phyloP scores from a whole-genome alignment of 2,329 filamentous ascomycete genomes.

The Sphaerulina populicola region DNA sequence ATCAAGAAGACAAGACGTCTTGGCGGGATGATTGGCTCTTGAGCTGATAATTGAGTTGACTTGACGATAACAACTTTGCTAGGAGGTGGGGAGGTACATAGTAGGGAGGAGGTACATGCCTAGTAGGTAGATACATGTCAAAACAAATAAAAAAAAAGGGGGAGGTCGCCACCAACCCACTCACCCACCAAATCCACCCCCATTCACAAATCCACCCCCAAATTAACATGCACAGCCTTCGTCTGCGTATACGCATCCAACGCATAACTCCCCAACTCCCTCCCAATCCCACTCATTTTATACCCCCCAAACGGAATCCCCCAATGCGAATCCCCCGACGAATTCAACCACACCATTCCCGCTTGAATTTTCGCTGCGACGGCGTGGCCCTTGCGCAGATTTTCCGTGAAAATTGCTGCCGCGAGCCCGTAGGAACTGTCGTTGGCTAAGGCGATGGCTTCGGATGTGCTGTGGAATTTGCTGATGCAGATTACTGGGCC shows the following conservation, averaged over 20 bases:
- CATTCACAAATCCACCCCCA: conserved; percentile 31
- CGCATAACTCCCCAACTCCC: conserved; percentile 6
- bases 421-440: conserved; percentile 54
- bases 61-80: too few relatives aligned
- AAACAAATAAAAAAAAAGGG: too few relatives aligned
- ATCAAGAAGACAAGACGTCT: too few relatives aligned
- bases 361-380: conserved; percentile 48
- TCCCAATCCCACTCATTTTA: conserved; percentile 35
- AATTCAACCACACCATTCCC: conserved; percentile 62
- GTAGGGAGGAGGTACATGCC: too few relatives aligned
- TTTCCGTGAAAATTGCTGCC: conserved; percentile 47
- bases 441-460: conserved; percentile 48
- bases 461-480: conserved; percentile 50
- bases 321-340: conserved; percentile 37
- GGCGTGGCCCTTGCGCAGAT: conserved; percentile 51
- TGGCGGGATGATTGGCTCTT: too few relatives aligned
- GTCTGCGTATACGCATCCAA: conserved; percentile 9
- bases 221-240: conserved; percentile 12
- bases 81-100: too few relatives aligned
- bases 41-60: too few relatives aligned
- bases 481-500: conserved; percentile 54
- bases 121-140: too few relatives aligned
- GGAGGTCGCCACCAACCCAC: too few relatives aligned
- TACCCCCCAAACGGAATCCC: conserved; percentile 29
- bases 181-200: too few relatives aligned